phyloP scores from a whole-genome alignment of 2,329 filamentous ascomycete species.

The Elsinoe ampelina region DNA sequence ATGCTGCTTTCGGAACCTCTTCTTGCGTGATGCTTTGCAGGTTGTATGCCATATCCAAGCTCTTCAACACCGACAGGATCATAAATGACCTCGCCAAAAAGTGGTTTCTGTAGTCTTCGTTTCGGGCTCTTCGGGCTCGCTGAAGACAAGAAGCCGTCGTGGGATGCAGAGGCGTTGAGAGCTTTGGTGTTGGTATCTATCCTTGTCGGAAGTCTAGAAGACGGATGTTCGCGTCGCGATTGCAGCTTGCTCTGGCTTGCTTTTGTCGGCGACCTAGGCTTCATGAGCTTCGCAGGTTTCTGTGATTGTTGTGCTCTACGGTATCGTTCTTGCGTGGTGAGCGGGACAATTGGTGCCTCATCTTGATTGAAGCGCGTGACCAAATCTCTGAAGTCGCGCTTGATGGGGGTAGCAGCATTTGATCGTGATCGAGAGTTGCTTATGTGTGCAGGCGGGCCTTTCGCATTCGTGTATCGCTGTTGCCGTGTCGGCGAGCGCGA shows the following conservation, averaged over 20 bases:
- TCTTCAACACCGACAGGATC: slow-evolving; percentile 45
- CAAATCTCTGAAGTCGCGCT: slow-evolving; percentile 71
- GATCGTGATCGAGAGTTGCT: slow-evolving; percentile 23
- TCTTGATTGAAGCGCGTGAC: slow-evolving; percentile 66
- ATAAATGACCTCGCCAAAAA: slow-evolving; percentile 69
- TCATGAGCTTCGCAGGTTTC: slow-evolving; percentile 16
- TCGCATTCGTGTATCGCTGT: neutral
- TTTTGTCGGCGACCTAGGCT: slow-evolving; percentile 21
- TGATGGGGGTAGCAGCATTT: slow-evolving; percentile 22
- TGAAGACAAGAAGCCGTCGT: slow-evolving; percentile 11
- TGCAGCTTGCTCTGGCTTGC: slow-evolving; percentile 22
- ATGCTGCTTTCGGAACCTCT: slow-evolving; percentile 65
- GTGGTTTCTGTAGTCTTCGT: slow-evolving; percentile 35
- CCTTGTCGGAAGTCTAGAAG: neutral
- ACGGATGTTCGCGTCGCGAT: slow-evolving; percentile 12
- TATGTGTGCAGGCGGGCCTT: slow-evolving; percentile 11
- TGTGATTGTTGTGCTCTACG: slow-evolving; percentile 17
- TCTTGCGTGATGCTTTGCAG: slow-evolving; percentile 23
- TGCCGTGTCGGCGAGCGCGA: slow-evolving; percentile 13
- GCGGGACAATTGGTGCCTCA: slow-evolving; percentile 18
- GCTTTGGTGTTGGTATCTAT: slow-evolving; percentile 1
- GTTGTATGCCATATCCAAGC: slow-evolving; percentile 51
- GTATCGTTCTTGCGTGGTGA: slow-evolving; percentile 22
- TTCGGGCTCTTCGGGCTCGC: slow-evolving; percentile 7
- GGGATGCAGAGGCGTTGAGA: slow-evolving; percentile 3